These are phyloP conservation scores for Verticillium dahliae DNA, from an alignment of 2,329 filamentous ascomycete genomes.

Conservation along the genomic window DNA sequence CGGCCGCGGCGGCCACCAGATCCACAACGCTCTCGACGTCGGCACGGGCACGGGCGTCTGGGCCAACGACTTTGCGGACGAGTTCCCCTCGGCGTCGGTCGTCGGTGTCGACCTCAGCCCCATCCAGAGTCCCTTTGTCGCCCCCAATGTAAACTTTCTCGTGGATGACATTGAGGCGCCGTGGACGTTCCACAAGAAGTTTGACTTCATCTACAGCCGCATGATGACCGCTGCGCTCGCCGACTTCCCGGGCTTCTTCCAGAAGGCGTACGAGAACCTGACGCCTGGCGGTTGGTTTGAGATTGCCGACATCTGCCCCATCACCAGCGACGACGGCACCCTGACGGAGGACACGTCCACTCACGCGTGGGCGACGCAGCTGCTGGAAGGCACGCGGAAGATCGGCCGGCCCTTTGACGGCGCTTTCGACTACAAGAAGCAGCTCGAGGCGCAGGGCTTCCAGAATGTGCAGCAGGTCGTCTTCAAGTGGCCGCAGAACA, in stretches of 20 bases:
- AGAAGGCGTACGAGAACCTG: slow-evolving; percentile 16
- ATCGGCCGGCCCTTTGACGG: slow-evolving; percentile 23
- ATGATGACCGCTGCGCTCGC: slow-evolving; percentile 13
- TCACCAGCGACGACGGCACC: slow-evolving; percentile 36
- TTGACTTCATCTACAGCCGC: slow-evolving; percentile 16
- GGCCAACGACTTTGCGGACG: slow-evolving; percentile 38
- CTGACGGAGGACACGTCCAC: slow-evolving; percentile 12
- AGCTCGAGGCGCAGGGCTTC: slow-evolving; percentile 41
- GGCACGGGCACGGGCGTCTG: slow-evolving; percentile 41
- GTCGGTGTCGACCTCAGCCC: slow-evolving; percentile 52
- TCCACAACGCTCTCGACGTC: slow-evolving; percentile 31
- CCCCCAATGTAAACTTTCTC: slow-evolving; percentile 36
- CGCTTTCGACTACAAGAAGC: slow-evolving; percentile 23
- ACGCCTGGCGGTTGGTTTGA: slow-evolving; percentile 38
- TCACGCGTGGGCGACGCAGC: neutral
- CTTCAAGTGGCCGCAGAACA: slow-evolving; percentile 37
- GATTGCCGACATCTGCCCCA: slow-evolving; percentile 32
- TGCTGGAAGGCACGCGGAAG: slow-evolving; percentile 1
- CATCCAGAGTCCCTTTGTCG: slow-evolving; percentile 41
- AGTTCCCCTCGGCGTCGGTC: slow-evolving; percentile 37
- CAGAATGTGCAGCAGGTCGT: slow-evolving; percentile 36
- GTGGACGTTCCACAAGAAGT: slow-evolving; percentile 28
- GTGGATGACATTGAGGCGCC: slow-evolving; percentile 32
- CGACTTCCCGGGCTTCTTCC: slow-evolving; percentile 15
- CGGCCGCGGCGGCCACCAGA: slow-evolving; percentile 10